These are phyloP conservation scores for Cardiospermum halicacabum DNA, from an alignment of 345 rosid genomes.

Conservation along the genomic window DNA sequence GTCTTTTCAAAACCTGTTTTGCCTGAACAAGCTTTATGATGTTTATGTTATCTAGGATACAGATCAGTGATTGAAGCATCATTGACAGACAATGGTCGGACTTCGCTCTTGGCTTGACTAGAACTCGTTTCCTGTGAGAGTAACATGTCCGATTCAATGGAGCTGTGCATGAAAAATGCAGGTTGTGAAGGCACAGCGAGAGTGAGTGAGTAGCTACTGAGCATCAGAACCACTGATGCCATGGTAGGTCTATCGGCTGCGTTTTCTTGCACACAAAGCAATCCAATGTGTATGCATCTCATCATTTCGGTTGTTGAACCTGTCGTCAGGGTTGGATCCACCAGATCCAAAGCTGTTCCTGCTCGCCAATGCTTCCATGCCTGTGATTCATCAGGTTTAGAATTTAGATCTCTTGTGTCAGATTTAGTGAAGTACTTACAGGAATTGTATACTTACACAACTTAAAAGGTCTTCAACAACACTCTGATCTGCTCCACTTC, in stretches of 20 bases:
- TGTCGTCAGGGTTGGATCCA: constrained; percentile 21
- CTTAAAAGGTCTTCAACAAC: constrained; percentile 24
- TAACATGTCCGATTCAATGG: constrained; percentile 5
- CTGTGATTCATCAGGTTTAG: too few relatives aligned
- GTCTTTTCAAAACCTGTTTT: not conserved
- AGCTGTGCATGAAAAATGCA: constrained; percentile 13
- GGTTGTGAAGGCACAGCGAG: constrained; percentile 29
- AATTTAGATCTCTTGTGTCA: too few relatives aligned
- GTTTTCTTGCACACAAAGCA: constrained; percentile 41
- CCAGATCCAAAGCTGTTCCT: constrained; percentile 11
- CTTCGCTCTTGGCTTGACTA: not conserved
- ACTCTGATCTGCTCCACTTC: constrained; percentile 8
- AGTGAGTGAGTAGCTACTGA: constrained; percentile 23
- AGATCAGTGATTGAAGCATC: constrained; percentile 25
- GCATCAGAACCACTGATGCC: constrained; percentile 32
- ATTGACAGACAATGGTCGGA: constrained; percentile 4
- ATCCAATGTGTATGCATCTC: constrained; percentile 36
- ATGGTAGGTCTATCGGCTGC: constrained; percentile 26
- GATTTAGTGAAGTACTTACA: too few relatives aligned
- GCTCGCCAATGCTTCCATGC: constrained; percentile 43
- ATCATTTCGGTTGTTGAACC: constrained; percentile 20
- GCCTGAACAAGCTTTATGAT: not conserved
- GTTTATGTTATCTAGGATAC: constrained; percentile 7
- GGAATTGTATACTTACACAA: constrained; percentile 18
- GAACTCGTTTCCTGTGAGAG: not conserved